Evolutionary conservation across 352 stramenopile species (phyloP), one percentile per base, ranked within the genome.

Genomic region (Elongisporangium anandrum): DNA sequence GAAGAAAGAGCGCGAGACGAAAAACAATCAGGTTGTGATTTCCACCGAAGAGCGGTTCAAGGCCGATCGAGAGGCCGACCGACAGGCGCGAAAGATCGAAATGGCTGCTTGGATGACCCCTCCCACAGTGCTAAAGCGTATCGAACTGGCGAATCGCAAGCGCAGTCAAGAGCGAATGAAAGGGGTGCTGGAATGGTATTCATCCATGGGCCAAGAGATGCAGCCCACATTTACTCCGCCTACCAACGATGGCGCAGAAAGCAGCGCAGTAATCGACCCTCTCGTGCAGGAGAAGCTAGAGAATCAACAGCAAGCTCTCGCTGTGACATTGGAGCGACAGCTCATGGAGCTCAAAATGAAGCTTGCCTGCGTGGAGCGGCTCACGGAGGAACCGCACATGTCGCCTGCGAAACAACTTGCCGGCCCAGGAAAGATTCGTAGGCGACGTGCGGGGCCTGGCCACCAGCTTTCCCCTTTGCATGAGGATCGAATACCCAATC

Each of bases 21-120:
- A 45, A n/a, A 68, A 20, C 50, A 75, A 68, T 41, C 74, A 88
- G 54, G 59, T 78, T 48, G 56, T 75, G 50, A 73, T 75, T 23
- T 77, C 77, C 1, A 64, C 70, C 17, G 77, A 91, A 52, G 61
- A 78, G 23, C 71, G 74, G 34, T 69, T 77, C 1, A 69, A 70
- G 24, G 70, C 69, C 2, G 70, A 87, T 34, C 72, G 78, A 60
- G 78, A 90, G 45, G 68, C 63, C 1, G 79, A 87, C 50, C 72
- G 81, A 21, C 61, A 74, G 17, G 60, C 58, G 13, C 74, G 81
- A 10, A 64, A 71, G 20, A 59, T 50, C 12, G 77, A 87, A 65
- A 88, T 88, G 78, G 70, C 70, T 22, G 70, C 68, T 26, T 90
- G 78, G 81, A 55, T 90, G 19, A 70, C 75, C 0, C 65, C 69